Conservation (phyloP, 2,329 filamentous ascomycete species). For the Xylariaceae sp. region DNA sequence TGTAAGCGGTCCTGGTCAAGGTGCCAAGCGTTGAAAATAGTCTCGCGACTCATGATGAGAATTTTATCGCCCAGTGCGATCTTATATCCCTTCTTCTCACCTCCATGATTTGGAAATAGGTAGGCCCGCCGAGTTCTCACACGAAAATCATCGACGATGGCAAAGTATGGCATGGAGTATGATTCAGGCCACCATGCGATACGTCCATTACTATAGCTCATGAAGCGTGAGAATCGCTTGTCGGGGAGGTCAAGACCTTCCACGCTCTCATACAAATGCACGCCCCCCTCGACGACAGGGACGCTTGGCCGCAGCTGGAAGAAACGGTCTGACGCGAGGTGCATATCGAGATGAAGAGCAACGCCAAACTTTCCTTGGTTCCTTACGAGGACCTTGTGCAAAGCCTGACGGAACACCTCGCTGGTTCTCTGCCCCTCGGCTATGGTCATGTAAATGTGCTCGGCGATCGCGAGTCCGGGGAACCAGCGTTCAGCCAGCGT, state of each 20-base stretch:
- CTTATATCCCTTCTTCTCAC: slow-evolving; percentile 20
- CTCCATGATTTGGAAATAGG: slow-evolving; percentile 19
- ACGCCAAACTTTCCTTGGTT: slow-evolving; percentile 21
- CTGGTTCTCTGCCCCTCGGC: slow-evolving; percentile 7
- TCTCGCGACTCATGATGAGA: slow-evolving; percentile 23
- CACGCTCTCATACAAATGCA: slow-evolving; percentile 21
- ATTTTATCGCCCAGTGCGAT: slow-evolving; percentile 26
- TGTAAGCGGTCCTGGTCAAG: slow-evolving; percentile 19
- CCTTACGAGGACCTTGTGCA: slow-evolving; percentile 18
- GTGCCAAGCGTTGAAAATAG: slow-evolving; percentile 26
- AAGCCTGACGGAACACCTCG: slow-evolving; percentile 18
- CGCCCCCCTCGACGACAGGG: slow-evolving; percentile 21
- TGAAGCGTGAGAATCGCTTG: slow-evolving; percentile 20
- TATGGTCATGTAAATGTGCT: slow-evolving; percentile 16
- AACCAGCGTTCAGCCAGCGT: slow-evolving; percentile 24
- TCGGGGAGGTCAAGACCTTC: slow-evolving; percentile 14
- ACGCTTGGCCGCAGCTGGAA: slow-evolving; percentile 22
- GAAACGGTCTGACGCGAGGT: slow-evolving; percentile 20
- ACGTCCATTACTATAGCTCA: slow-evolving; percentile 25
- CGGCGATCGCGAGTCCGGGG: slow-evolving; percentile 16
- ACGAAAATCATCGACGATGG: slow-evolving; percentile 27
- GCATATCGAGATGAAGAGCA: slow-evolving; percentile 23
- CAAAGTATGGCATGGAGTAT: slow-evolving; percentile 24
- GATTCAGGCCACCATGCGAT: slow-evolving; percentile 29
- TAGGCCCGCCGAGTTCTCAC: slow-evolving; percentile 24